Evolutionary conservation across 164 flowering plant species (phyloP).

Genomic region (Hamamelis virginiana): DNA sequence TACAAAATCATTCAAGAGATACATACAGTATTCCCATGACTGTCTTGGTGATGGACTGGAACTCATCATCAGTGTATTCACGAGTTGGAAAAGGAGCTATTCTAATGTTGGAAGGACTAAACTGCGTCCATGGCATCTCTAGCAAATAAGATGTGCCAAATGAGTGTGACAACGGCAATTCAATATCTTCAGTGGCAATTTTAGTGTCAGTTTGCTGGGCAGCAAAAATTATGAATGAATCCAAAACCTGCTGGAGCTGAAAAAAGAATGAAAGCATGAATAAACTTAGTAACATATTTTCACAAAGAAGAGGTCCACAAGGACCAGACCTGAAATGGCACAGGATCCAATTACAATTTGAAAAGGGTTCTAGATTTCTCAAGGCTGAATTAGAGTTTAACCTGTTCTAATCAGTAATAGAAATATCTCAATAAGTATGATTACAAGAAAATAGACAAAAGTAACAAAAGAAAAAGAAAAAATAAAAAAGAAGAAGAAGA

Average conservation of each 20-base stretch:
- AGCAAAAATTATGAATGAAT: slow-evolving; percentile 86
- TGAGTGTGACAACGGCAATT: slow-evolving; percentile 18
- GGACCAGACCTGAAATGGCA: too few species aligned
- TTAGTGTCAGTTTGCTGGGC: slow-evolving; percentile 50
- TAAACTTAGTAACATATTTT: neutral
- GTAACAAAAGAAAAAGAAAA: too few species aligned
- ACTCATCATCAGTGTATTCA: slow-evolving; percentile 93
- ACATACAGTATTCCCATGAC: slow-evolving; percentile 97
- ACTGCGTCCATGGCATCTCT: slow-evolving; percentile 47
- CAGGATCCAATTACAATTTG: neutral
- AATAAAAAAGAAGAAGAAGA: too few species aligned
- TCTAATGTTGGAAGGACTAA: slow-evolving; percentile 73
- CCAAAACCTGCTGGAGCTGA: slow-evolving; percentile 95
- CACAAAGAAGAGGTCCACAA: slow-evolving; percentile 7
- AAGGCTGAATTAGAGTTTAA: neutral
- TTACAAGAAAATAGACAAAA: too few species aligned
- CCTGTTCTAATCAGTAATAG: neutral
- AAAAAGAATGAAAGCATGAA: slow-evolving; percentile 14
- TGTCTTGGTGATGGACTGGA: slow-evolving; percentile 82
- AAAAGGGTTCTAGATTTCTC: neutral
- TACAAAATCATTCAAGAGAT: neutral
- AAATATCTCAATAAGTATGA: neutral
- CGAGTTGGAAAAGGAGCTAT: slow-evolving; percentile 98
- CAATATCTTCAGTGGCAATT: slow-evolving; percentile 16
- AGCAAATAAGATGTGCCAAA: slow-evolving; percentile 20